Evolutionary conservation across 352 stramenopile species (phyloP).

Genomic region (Pythium aristosporum): DNA sequence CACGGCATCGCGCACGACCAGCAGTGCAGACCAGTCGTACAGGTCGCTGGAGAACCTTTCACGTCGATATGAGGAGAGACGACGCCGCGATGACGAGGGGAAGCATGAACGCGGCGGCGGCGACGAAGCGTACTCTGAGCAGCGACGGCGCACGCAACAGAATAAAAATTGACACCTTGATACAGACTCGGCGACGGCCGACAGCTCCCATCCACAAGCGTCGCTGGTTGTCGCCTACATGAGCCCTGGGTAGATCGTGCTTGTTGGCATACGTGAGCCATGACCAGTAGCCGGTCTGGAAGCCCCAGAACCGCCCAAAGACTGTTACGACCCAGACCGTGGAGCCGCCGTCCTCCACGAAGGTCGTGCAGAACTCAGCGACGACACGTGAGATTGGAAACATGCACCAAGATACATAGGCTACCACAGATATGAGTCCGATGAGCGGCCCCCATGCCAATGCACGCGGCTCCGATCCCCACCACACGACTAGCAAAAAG

Average conservation of each 20-base stretch:
- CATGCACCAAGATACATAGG: conserved; percentile 83
- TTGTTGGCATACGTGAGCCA: conserved; percentile 56
- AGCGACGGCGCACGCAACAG: conserved; percentile 36
- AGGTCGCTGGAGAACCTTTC: conserved; percentile 27
- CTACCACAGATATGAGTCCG: conserved; percentile 55
- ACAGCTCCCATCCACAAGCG: conserved; percentile 28
- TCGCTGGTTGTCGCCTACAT: conserved; percentile 14
- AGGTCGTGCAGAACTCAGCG: conserved; percentile 61
- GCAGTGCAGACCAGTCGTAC: conserved; percentile 31
- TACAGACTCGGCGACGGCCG: conserved; percentile 26
- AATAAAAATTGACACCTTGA: conserved; percentile 42
- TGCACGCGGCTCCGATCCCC: conserved; percentile 32
- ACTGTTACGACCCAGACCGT: conserved; percentile 79
- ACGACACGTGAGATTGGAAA: conserved; percentile 83
- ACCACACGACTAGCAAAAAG: conserved; percentile 22
- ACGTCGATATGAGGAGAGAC: conserved; percentile 43
- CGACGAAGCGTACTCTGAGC: conserved; percentile 35
- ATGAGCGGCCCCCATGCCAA: conserved; percentile 39
- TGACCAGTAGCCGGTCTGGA: conserved; percentile 83
- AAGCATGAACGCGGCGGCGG: conserved; percentile 28
- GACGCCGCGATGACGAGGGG: conserved; percentile 29
- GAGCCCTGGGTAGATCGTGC: conserved; percentile 58
- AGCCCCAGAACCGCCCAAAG: conserved; percentile 83
- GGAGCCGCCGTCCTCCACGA: conserved; percentile 80
- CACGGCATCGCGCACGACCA: conserved; percentile 1